Conservation (phyloP, 768 basidiomycete species). For the Trichaptum fuscoviolaceum region DNA sequence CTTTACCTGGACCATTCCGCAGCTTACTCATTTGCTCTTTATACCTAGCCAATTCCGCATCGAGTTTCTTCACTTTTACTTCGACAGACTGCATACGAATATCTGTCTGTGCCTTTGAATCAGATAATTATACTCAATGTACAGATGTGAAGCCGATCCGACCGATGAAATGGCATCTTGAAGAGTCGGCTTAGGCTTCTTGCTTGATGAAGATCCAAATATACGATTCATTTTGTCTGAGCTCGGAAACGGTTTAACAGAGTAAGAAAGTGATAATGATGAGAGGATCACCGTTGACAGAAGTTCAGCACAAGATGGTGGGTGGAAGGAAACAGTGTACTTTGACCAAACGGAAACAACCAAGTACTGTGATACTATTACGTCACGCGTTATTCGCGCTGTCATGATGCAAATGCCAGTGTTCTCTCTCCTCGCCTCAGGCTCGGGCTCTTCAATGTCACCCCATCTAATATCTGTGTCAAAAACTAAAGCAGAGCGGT, state of each 20-base stretch:
- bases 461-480: too few relatives aligned
- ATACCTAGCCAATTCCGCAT: constrained; percentile 86
- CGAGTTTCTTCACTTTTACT: constrained; percentile 95
- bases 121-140: not conserved
- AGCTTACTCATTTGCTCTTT: constrained; percentile 96
- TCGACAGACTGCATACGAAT: constrained; percentile 81
- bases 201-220: constrained; percentile 67
- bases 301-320: not conserved
- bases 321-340: too few relatives aligned
- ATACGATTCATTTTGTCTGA: constrained; percentile 67
- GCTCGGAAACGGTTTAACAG: not conserved
- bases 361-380: too few relatives aligned
- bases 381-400: too few relatives aligned
- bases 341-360: too few relatives aligned
- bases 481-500: not conserved
- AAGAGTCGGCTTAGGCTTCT: constrained; percentile 81
- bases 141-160: constrained; percentile 6
- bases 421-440: too few relatives aligned
- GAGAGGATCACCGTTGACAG: not conserved
- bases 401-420: too few relatives aligned
- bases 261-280: not conserved
- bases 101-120: constrained; percentile 60
- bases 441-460: too few relatives aligned
- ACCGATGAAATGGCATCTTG: constrained; percentile 93
- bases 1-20: constrained; percentile 93